Evolutionary conservation across 352 stramenopile genomes (phyloP), one percentile per base, ranked within the genome.

Genomic region (Phytophthora citricola): DNA sequence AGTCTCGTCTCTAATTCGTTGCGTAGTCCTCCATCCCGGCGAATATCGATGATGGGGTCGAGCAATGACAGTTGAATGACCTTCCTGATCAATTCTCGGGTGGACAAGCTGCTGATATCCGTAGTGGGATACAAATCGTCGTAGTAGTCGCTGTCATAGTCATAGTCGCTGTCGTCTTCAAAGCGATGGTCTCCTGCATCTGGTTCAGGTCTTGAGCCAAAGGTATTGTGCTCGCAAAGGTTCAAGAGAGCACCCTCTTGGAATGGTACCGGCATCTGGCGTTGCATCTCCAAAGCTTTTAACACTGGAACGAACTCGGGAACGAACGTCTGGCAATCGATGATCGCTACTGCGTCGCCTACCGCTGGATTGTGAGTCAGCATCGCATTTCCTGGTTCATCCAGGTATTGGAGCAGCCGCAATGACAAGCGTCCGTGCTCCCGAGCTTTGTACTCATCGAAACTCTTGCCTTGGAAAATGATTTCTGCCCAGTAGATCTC

Each of bases 301-400:
- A 97, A 58, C 7, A 97, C 89, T 4, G 89, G 88, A 24, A 97
- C 80, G 39, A 93, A 97, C 69, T 97, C 90, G 0, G 88, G 88
- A 1, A 94, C 87, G 66, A 97, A 97, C 7, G 85, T 89, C 63
- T 91, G 82, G 43, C 87, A 96, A 55, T 97, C 88, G 63, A 97
- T 92, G 45, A 97, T 89, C 9, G 81, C 88, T 39, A 97, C 68
- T 27, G 73, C 61, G 26, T 79, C 57, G 11, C 85, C 87, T 49
- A 76, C 72, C 43, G 70, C 66, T 5, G 94, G 75, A 38, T 76
- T 83, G 26, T 82, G 75, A 1, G 49, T 41, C 39, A 89, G 40
- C 39, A 92, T 43, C 0, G 76, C 59, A 45, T 91, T 92, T 14
- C 71, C 86, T 9, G 77, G 79, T 15, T 91, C 74, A 54, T 92